phyloP scores from a whole-genome alignment of 73 alveolate genomes.

The Uronychia setigera region DNA sequence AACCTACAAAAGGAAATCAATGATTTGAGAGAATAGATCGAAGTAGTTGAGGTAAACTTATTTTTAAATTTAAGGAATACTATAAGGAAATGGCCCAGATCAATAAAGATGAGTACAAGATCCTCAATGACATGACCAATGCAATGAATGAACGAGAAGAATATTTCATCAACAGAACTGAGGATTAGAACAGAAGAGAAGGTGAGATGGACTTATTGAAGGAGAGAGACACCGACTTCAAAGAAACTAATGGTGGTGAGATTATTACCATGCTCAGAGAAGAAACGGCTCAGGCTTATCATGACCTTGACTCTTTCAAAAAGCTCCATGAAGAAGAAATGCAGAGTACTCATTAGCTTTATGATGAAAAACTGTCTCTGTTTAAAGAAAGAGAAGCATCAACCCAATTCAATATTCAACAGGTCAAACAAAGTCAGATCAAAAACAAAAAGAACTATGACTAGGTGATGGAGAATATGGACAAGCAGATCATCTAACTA shows the following conservation, averaged over 20 bases:
- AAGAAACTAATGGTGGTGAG: not conserved
- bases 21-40: not conserved
- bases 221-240: not conserved
- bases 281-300: constrained; percentile 16
- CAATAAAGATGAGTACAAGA: constrained; percentile 1
- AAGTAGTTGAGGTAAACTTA: not conserved
- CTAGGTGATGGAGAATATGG: not conserved
- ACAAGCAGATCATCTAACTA: not conserved
- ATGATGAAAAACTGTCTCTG: not conserved
- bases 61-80: not conserved
- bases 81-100: constrained; percentile 2
- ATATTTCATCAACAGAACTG: not conserved
- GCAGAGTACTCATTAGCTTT: not conserved
- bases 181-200: constrained; percentile 4
- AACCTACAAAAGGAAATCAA: not conserved
- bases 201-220: not conserved
- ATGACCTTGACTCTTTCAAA: constrained; percentile 2
- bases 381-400: constrained; percentile 5
- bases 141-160: constrained; percentile 10
- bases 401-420: constrained; percentile 4
- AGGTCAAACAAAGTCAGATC: not conserved
- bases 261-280: constrained; percentile 13
- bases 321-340: not conserved
- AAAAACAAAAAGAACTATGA: not conserved
- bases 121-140: not conserved